Base-by-base conservation (phyloP, 2,329 filamentous ascomycete genomes). In the Metarhizium guizhouense region DNA sequence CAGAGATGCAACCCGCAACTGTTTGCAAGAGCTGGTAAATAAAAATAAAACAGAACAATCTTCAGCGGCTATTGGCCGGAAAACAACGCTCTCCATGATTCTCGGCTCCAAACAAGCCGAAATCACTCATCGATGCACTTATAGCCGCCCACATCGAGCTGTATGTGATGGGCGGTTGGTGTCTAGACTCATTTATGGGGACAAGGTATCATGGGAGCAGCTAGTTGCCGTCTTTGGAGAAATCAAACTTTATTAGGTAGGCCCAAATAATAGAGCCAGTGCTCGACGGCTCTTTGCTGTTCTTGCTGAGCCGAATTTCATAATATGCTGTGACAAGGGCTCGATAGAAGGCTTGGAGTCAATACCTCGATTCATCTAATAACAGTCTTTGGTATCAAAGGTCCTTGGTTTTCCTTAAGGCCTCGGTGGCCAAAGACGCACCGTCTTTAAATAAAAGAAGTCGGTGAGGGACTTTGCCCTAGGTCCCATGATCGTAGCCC, bases 121-220 rank as follows among this genome's bases (percentile, higher is more conserved):
- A 3, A 56, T 56, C 42, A 53, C 50, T 53, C 54, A 56, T 16
- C 50, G 54, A 47, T 56, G 54, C 54, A 56, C 50, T 5, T 56
- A 56, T 36, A 56, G 54, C 40, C 54, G 54, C 32, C 54, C 54
- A 6, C 32, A 56, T 47, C 54, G 54, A 4, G 54, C 54, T 47
- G 2, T 56, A 29, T 56, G 49, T 13, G 54, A 56, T 25, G 54
- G 49, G n/a, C 54, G 51, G 38, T 38, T 56, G 49, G 54, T 56
- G n/a, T 47, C 54, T 25, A 53, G 7, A 16, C 54, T 56, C 8
- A 42, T 56, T 18, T 56, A 53, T 25, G 36, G 51, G 18, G 50
- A 34, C 50, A 5, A 56, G 10, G 29, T 54, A 5, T 51, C 52
- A 2, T 56, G 51, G 54, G 51, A 53, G 51, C 54, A 56, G 20